Percentiles rank a stretch among this genome's conserved stretches.
phyloP scores from a whole-genome alignment of 1,139 yeast genomes.

The Zhuliangozyma blackwelliae region DNA sequence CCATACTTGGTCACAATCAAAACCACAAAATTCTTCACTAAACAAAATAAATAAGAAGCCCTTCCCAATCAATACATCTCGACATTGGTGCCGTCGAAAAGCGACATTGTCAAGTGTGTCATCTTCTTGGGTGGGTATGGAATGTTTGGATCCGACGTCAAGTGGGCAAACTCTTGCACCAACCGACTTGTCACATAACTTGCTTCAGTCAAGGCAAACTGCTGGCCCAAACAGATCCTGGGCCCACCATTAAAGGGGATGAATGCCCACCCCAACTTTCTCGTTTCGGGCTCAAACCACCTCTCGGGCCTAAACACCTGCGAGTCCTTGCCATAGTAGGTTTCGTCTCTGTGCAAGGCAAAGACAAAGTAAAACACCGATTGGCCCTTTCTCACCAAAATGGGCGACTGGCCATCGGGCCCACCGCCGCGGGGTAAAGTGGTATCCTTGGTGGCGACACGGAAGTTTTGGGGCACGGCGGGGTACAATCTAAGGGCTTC shows the following conservation, averaged over 20 bases:
- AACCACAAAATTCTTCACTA: too few relatives aligned
- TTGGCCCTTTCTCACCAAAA: constrained; percentile 41
- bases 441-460: constrained; percentile 42
- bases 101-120: constrained; percentile 32
- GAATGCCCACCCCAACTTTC: constrained; percentile 46
- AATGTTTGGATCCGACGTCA: constrained; percentile 10
- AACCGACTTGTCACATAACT: constrained; percentile 43
- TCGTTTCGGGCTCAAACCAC: constrained; percentile 38
- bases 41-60: too few relatives aligned
- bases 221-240: constrained; percentile 57
- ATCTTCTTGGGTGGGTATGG: constrained; percentile 32
- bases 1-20: too few relatives aligned
- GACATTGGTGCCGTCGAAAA: constrained; percentile 21
- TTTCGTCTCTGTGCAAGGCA: constrained; percentile 36
- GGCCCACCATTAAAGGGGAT: constrained; percentile 62
- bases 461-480: constrained; percentile 47
- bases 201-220: constrained; percentile 55
- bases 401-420: constrained; percentile 35
- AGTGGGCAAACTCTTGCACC: constrained; percentile 25
- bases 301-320: constrained; percentile 45
- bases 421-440: constrained; percentile 56
- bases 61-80: constrained; percentile 7
- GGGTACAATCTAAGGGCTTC: constrained; percentile 52
- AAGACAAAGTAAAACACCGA: constrained; percentile 35
- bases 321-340: constrained; percentile 45